Evolutionary conservation across 2,329 filamentous ascomycete species (phyloP).

Genomic region (Epichloe sp.): DNA sequence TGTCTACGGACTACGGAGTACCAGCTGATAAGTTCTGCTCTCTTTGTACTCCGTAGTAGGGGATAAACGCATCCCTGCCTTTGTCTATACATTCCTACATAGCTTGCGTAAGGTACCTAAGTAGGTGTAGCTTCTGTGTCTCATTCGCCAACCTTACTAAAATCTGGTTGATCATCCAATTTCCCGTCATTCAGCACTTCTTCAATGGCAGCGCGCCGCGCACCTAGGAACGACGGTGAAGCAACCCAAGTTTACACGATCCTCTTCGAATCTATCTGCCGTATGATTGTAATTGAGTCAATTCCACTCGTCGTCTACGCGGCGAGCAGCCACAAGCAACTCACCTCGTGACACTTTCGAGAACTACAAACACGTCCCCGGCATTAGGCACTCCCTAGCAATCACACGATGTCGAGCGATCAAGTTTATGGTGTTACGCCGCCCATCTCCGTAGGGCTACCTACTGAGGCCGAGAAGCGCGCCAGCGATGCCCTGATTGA

Average conservation of each 20-base stretch:
- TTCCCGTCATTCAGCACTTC: not conserved
- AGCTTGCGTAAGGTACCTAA: not conserved
- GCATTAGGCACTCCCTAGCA: not conserved
- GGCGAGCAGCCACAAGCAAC: not conserved
- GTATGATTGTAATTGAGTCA: not conserved
- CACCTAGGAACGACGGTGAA: not conserved
- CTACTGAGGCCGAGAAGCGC: constrained; percentile 63
- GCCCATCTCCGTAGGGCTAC: constrained; percentile 65
- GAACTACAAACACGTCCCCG: not conserved
- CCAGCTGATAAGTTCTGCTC: not conserved
- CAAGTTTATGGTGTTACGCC: constrained; percentile 57
- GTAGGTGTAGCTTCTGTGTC: not conserved
- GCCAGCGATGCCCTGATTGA: constrained; percentile 68
- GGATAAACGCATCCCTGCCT: not conserved
- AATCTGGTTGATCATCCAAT: not conserved
- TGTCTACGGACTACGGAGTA: not conserved
- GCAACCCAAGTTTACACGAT: not conserved
- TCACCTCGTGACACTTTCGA: not conserved
- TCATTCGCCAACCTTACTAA: not conserved
- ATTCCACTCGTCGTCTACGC: not conserved
- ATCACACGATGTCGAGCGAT: constrained; percentile 22
- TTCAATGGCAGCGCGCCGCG: not conserved
- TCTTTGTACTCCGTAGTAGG: not conserved
- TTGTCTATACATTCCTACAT: no score
- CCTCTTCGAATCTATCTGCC: not conserved